These are phyloP conservation scores for Ailanthus altissimus DNA, from an alignment of 345 rosid genomes.

Conservation along the genomic window DNA sequence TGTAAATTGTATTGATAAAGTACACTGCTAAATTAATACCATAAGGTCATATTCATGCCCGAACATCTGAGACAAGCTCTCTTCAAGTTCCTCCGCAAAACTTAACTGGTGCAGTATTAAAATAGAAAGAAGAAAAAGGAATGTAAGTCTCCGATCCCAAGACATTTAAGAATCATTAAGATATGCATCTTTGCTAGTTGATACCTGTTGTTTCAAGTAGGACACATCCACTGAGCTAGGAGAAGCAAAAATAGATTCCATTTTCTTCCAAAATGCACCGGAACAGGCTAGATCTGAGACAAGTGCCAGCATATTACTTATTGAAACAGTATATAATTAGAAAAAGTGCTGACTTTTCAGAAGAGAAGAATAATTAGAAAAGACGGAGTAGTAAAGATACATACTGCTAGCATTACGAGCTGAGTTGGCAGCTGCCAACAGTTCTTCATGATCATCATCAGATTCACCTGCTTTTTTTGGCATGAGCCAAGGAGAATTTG, in stretches of 20 bases:
- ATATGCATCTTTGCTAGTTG: slow-evolving; percentile 14
- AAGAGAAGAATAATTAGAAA: not conserved
- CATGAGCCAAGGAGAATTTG: slow-evolving; percentile 2
- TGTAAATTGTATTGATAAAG: too few species aligned
- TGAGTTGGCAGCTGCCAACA: slow-evolving; percentile 77
- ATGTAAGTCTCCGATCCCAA: slow-evolving; percentile 15
- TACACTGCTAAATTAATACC: slow-evolving; percentile 43
- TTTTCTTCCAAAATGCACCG: slow-evolving; percentile 84
- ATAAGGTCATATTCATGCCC: slow-evolving; percentile 42
- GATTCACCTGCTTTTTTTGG: slow-evolving; percentile 65
- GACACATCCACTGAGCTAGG: slow-evolving; percentile 63
- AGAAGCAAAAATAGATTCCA: slow-evolving; percentile 71
- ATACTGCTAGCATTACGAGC: slow-evolving; percentile 74
- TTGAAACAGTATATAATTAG: slow-evolving; percentile 10
- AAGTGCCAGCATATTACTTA: slow-evolving; percentile 19
- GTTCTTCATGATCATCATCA: slow-evolving; percentile 84
- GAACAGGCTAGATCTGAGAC: slow-evolving; percentile 67
- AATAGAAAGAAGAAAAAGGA: slow-evolving; percentile 20
- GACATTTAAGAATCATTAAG: slow-evolving; percentile 14
- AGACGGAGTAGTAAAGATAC: slow-evolving; percentile 29
- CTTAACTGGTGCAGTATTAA: slow-evolving; percentile 52
- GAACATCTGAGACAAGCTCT: slow-evolving; percentile 61
- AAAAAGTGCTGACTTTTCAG: not conserved
- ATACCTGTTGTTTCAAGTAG: slow-evolving; percentile 82
- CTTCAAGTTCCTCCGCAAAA: slow-evolving; percentile 71